phyloP scores from a whole-genome alignment of 2,329 filamentous ascomycete species.

The Cladorrhinum sp. region DNA sequence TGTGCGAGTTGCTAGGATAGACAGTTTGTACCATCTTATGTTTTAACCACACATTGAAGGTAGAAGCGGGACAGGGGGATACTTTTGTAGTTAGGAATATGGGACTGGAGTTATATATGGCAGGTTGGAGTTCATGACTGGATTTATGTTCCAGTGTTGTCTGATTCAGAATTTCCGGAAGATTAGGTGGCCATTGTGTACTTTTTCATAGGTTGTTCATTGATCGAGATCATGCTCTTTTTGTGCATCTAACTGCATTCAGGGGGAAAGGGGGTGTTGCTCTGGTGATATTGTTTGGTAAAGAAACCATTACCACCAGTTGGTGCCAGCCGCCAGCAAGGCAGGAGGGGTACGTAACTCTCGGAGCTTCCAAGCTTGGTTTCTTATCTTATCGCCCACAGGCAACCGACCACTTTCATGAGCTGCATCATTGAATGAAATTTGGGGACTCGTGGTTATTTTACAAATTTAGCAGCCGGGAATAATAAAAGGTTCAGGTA shows the following conservation, averaged over 20 bases:
- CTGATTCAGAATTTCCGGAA: neutral
- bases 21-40: neutral
- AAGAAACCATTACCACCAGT: neutral
- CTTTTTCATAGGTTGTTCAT: neutral
- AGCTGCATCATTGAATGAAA: conserved; percentile 18
- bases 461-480: neutral
- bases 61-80: neutral
- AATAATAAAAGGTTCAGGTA: neutral
- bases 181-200: neutral
- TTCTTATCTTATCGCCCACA: conserved; percentile 19
- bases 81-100: neutral
- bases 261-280: conserved; percentile 1
- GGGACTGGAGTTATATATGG: neutral
- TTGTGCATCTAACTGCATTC: neutral
- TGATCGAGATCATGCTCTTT: neutral
- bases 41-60: neutral
- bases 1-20: neutral
- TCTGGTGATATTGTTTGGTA: conserved; percentile 5
- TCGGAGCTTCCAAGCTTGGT: neutral
- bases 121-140: neutral
- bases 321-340: neutral
- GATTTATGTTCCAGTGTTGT: neutral
- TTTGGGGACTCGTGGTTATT: neutral
- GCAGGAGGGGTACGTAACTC: neutral
- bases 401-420: conserved; percentile 11